Evolutionary conservation across 2,329 filamentous ascomycete species (phyloP), one percentile per base, ranked within the genome.

Genomic region (Onygenales sp.): DNA sequence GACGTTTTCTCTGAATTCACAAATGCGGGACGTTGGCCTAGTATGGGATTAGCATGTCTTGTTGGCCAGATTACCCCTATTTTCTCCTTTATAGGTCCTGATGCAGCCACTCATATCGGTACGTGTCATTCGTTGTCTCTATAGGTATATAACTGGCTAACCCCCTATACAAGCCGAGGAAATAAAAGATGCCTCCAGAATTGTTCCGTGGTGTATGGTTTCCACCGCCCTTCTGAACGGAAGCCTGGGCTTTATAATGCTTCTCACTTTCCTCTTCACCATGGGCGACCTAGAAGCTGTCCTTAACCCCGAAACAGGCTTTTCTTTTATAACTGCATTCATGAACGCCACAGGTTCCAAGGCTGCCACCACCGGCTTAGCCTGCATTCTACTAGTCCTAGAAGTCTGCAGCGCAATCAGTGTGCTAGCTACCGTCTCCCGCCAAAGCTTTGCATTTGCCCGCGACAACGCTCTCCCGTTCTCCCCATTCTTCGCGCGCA

Each of bases 391-490:
- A 7, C 61, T 66, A 1, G 54, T 64, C 7, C 61, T 69, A 27
- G 63, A 62, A 13, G 58, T 65, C 11, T 65, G 63, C 41, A 63
- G 64, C 7, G 64, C 64, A 1, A 63, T 70, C 14, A 66, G 65
- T 38, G 64, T 67, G 57, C 55, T 70, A 3, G 67, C 67, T 2
- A 66, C 70, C 3, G 59, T 63, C 8, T 67, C 64, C 47, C 66
- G 69, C 9, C 60, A 65, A 47, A 53, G 65, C 11, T 70, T 65
- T 58, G 66, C 69, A 13, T 72, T 72, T 58, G 77, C 79, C 0
- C 73, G 80, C 17, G 78, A 83, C 60, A 66, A 73, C 27, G 80
- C 79, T 0, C 75, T 76, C 0, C 80, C 80, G 0, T 81, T 77
- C 60, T 68, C 70, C 9, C 39, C 54, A 2, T 71, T 70, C 64